Evolutionary conservation across 257 asterid genomes (phyloP).

Genomic region (Solanum piurae): DNA sequence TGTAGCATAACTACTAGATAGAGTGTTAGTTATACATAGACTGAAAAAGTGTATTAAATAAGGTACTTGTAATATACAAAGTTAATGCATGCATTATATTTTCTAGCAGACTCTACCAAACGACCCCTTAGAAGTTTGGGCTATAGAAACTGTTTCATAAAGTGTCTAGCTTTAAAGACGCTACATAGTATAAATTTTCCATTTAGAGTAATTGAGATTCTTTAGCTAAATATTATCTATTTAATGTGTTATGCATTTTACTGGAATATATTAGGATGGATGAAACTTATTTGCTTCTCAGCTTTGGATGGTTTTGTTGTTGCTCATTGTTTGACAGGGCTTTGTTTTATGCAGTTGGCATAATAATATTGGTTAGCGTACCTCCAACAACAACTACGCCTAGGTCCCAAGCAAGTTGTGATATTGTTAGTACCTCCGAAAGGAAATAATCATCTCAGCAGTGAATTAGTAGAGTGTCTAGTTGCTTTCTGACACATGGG

Average conservation of each 20-base stretch:
- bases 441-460: neutral
- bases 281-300: neutral
- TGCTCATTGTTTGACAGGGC: neutral
- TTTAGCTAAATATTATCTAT: neutral
- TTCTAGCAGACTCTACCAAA: neutral
- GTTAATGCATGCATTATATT: too few relatives aligned
- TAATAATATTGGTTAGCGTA: neutral
- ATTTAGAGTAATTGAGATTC: neutral
- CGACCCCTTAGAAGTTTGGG: neutral
- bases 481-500: slow-evolving; percentile 41
- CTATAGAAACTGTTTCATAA: neutral
- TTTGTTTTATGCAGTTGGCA: neutral
- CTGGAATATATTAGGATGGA: neutral
- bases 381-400: neutral
- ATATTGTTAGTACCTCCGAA: neutral
- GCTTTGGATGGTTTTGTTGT: neutral
- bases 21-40: neutral
- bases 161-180: neutral
- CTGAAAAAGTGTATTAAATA: neutral
- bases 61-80: neutral
- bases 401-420: neutral
- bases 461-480: neutral
- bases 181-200: neutral
- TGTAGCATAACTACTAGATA: neutral
- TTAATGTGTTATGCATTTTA: neutral